phyloP scores from a whole-genome alignment of 208 protist species.

The Trypanosoma conorhini region DNA sequence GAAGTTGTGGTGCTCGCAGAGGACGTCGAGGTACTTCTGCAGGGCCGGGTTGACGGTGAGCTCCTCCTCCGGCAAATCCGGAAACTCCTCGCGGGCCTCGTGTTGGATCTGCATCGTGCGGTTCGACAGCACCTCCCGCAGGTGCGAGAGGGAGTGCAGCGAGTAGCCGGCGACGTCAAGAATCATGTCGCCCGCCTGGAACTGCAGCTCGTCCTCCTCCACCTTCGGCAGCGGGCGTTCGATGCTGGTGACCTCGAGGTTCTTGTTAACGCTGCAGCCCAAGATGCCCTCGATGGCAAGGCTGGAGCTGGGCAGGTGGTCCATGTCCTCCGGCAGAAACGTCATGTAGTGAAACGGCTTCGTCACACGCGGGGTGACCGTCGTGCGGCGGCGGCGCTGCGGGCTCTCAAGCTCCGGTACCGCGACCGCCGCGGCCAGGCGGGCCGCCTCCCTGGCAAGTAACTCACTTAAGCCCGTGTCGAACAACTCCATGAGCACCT shows the following conservation, averaged over 20 bases:
- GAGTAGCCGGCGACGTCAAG: constrained; percentile 81
- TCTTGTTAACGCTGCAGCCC: constrained; percentile 86
- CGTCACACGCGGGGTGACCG: constrained; percentile 46
- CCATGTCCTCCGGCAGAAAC: constrained; percentile 84
- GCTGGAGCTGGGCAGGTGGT: constrained; percentile 68
- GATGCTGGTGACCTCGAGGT: constrained; percentile 84
- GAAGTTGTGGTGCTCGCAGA: constrained; percentile 91
- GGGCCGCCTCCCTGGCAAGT: constrained; percentile 37
- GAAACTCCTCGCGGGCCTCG: constrained; percentile 78
- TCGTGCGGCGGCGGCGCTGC: constrained; percentile 43
- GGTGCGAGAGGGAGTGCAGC: constrained; percentile 83
- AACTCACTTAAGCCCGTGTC: constrained; percentile 47
- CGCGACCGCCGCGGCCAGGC: constrained; percentile 6
- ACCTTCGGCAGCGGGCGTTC: constrained; percentile 64
- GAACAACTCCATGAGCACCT: constrained; percentile 65
- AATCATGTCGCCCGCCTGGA: constrained; percentile 90
- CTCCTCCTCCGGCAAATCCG: constrained; percentile 52
- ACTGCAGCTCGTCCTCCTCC: constrained; percentile 68
- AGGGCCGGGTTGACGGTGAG: constrained; percentile 71
- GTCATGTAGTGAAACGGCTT: constrained; percentile 91
- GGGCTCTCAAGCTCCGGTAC: constrained; percentile 28
- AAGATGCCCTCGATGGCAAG: constrained; percentile 83
- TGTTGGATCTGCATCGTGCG: constrained; percentile 82
- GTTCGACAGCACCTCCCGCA: constrained; percentile 78
- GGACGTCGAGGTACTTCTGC: constrained; percentile 84